Percentiles rank a stretch among this genome's conserved stretches.
Conservation (phyloP, 768 basidiomycete species). For the Termitomyces sp. region DNA sequence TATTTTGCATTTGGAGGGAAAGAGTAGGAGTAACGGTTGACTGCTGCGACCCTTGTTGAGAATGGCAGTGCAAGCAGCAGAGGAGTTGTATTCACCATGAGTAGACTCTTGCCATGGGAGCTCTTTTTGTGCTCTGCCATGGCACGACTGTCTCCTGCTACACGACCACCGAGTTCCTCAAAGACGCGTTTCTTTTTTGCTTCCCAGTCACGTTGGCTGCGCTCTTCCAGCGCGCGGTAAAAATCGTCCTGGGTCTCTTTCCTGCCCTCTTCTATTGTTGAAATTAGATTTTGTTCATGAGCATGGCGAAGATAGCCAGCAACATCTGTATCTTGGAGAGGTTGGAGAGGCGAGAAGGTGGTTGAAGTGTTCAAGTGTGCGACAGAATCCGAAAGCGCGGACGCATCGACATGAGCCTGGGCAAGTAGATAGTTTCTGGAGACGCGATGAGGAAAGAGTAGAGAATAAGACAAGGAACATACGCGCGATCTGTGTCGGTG, state of each 20-base stretch:
- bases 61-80: background rate
- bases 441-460: conserved; percentile 5
- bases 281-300: conserved; percentile 91
- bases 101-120: conserved; percentile 48
- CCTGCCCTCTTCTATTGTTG: conserved; percentile 87
- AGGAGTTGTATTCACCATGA: conserved; percentile 38
- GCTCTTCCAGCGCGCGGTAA: conserved; percentile 73
- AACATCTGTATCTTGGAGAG: conserved; percentile 91
- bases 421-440: conserved; percentile 86
- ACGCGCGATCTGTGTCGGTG: conserved; percentile 74
- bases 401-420: conserved; percentile 89
- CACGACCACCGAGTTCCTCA: conserved; percentile 78
- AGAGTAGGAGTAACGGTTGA: conserved; percentile 45
- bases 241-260: conserved; percentile 83
- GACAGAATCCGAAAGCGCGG: conserved; percentile 80
- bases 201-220: conserved; percentile 82
- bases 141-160: conserved; percentile 48
- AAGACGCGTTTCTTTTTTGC: conserved; percentile 85
- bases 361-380: conserved; percentile 75
- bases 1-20: conserved; percentile 79
- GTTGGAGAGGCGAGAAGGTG: conserved; percentile 87
- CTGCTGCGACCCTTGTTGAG: conserved; percentile 13
- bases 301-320: conserved; percentile 92
- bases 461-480: conserved; percentile 21
- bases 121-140: conserved; percentile 60